Conservation (phyloP, 345 rosid genomes). For the Alliaria petiolata region DNA sequence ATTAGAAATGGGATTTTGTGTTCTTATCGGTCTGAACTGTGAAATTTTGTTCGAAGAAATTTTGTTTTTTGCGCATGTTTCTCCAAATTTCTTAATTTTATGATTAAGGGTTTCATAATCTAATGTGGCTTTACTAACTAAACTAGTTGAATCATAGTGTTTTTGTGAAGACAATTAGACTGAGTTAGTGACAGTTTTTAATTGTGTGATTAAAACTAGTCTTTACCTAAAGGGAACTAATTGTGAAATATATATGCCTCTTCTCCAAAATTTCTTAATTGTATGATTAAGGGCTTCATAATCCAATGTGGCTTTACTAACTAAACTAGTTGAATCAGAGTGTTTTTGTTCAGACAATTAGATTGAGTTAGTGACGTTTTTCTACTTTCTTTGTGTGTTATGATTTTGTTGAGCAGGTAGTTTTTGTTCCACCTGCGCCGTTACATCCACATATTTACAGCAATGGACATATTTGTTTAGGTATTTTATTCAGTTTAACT, state of each 20-base stretch:
- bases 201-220: too few relatives aligned
- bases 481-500: slow-evolving; percentile 14
- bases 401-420: slow-evolving; percentile 21
- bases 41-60: too few relatives aligned
- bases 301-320: neutral
- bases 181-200: neutral
- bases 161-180: neutral
- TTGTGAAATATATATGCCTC: too few relatives aligned
- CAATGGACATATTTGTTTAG: slow-evolving; percentile 67
- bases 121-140: neutral
- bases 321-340: neutral
- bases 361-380: neutral
- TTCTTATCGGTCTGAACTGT: neutral
- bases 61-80: neutral
- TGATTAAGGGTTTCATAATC: neutral
- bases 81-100: neutral
- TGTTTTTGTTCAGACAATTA: neutral
- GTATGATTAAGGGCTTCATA: neutral
- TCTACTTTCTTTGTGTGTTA: neutral
- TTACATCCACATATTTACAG: slow-evolving; percentile 77
- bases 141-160: neutral
- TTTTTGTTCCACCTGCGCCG: slow-evolving; percentile 70
- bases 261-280: neutral
- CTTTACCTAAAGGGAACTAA: too few relatives aligned
- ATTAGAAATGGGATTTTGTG: too few relatives aligned